Conservation (phyloP, 495 filamentous ascomycete genomes). For the Collariella sp. region DNA sequence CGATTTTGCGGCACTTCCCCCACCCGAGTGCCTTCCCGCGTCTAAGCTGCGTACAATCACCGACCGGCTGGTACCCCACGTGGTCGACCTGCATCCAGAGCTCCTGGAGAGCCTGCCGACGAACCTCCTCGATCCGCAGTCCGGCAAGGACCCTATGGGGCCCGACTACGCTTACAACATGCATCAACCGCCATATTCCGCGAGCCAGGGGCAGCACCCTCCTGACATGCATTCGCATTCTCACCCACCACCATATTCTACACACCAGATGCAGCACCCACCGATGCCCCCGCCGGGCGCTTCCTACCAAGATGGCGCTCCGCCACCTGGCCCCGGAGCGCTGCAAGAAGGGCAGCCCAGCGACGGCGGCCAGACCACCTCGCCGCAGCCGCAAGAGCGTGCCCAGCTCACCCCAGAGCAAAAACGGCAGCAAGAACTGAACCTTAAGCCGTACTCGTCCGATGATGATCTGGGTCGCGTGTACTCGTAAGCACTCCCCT, state of each 20-base stretch:
- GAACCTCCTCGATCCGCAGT: neutral
- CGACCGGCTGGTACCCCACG: neutral
- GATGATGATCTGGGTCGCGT: conserved; percentile 21
- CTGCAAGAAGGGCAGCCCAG: conserved; percentile 15
- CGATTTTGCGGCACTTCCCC: neutral
- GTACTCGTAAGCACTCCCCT: conserved; percentile 19
- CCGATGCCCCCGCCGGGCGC: conserved; percentile 22
- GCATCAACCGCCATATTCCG: conserved; percentile 21
- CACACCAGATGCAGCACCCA: conserved; percentile 22
- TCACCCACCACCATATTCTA: conserved; percentile 9
- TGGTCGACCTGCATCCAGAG: neutral
- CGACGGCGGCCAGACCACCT: conserved; percentile 10
- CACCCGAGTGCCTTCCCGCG: neutral
- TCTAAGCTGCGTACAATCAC: neutral
- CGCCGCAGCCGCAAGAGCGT: conserved; percentile 16
- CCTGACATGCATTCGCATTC: conserved; percentile 17
- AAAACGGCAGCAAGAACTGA: conserved; percentile 20
- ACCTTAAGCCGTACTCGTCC: conserved; percentile 25
- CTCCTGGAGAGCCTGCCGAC: neutral
- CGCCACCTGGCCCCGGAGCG: conserved; percentile 14
- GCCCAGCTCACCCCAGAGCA: conserved; percentile 23
- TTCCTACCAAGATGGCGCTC: conserved; percentile 20
- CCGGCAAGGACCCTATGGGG: conserved; percentile 9
- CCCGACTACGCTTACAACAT: conserved; percentile 14
- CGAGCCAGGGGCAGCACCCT: conserved; percentile 13